A percentile compares a stretch with the other conserved stretches of the same genome.
Conservation (phyloP, 805 yeast species). For the Dipodascopsis uninucleata region DNA sequence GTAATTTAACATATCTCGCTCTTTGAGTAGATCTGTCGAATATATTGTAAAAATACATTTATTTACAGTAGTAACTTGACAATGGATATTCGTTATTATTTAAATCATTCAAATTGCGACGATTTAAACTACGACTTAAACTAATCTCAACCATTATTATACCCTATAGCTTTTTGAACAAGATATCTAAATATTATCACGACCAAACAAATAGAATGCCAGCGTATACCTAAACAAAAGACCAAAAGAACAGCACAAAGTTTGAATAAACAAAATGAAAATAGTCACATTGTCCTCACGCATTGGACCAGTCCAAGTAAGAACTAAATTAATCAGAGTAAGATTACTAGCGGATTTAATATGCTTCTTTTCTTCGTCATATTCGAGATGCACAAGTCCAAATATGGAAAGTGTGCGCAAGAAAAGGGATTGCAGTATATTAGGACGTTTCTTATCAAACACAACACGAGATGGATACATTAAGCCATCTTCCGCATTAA, state of each 20-base stretch:
- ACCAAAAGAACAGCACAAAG: constrained; percentile 47
- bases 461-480: constrained; percentile 63
- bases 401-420: constrained; percentile 49
- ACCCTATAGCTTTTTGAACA: too few relatives aligned
- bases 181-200: constrained; percentile 61
- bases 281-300: constrained; percentile 75
- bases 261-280: constrained; percentile 57
- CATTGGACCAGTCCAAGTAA: constrained; percentile 88
- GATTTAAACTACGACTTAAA: too few relatives aligned
- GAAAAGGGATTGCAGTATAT: too few relatives aligned
- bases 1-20: too few relatives aligned
- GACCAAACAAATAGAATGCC: constrained; percentile 83
- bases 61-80: too few relatives aligned
- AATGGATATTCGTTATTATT: too few relatives aligned
- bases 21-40: too few relatives aligned
- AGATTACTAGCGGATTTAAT: constrained; percentile 63
- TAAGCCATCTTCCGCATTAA: constrained; percentile 62
- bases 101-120: too few relatives aligned
- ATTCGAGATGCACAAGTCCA: constrained; percentile 47
- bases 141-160: too few relatives aligned
- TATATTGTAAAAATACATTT: too few relatives aligned
- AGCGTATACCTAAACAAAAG: constrained; percentile 74
- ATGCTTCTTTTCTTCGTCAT: constrained; percentile 31
- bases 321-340: constrained; percentile 77
- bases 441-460: constrained; percentile 32